phyloP scores from a whole-genome alignment of 768 basidiomycete species.

The Pleurotus platypus region DNA sequence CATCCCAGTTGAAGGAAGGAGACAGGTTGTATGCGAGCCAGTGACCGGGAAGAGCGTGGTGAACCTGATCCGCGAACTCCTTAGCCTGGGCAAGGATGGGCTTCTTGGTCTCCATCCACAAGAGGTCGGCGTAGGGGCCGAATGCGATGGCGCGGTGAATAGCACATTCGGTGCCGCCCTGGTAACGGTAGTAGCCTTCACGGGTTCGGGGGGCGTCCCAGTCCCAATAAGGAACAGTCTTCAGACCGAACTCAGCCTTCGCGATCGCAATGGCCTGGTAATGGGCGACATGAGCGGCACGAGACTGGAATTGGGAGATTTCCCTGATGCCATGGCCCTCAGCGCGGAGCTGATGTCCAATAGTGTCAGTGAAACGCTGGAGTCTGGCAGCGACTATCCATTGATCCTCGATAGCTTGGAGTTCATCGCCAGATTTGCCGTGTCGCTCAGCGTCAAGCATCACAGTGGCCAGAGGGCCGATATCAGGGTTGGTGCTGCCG shows the following conservation, averaged over 20 bases:
- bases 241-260: conserved; percentile 73
- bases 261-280: conserved; percentile 71
- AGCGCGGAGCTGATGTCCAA: conserved; percentile 63
- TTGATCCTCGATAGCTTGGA: conserved; percentile 86
- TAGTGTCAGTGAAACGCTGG: conserved; percentile 69
- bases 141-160: conserved; percentile 90
- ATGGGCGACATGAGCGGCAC: conserved; percentile 67
- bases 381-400: conserved; percentile 82
- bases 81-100: conserved; percentile 89
- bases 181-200: conserved; percentile 96
- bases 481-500: conserved; percentile 75
- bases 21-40: conserved; percentile 97
- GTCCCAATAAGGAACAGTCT: conserved; percentile 80
- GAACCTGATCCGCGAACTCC: conserved; percentile 90
- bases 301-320: conserved; percentile 59
- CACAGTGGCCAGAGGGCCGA: conserved; percentile 68
- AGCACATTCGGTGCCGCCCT: conserved; percentile 94
- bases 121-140: conserved; percentile 86
- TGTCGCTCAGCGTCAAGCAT: conserved; percentile 84
- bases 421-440: conserved; percentile 73
- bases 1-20: conserved; percentile 93
- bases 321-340: conserved; percentile 47
- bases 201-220: conserved; percentile 94
- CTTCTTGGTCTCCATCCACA: conserved; percentile 98
- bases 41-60: conserved; percentile 75